Conservation (phyloP, 2,329 filamentous ascomycete genomes). For the Ceratocystiopsis sp. region DNA sequence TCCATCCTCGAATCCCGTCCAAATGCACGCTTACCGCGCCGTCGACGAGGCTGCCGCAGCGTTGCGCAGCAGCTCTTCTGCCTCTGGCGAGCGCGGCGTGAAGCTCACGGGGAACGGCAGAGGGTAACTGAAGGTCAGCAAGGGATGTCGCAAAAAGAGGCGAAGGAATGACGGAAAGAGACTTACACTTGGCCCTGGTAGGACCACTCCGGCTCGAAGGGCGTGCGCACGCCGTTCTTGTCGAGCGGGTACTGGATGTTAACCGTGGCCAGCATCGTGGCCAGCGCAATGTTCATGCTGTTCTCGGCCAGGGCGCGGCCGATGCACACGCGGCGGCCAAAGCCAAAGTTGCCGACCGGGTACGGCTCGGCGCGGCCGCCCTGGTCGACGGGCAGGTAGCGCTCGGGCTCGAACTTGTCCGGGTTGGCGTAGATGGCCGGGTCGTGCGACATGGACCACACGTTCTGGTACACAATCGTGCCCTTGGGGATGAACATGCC, state of each 20-base stretch:
- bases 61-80: too few species aligned
- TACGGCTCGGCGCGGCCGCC: constrained; percentile 30
- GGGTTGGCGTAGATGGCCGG: constrained; percentile 22
- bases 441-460: constrained; percentile 27
- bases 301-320: constrained; percentile 36
- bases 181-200: too few species aligned
- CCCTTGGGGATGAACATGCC: constrained; percentile 41
- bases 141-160: too few species aligned
- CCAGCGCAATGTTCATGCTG: constrained; percentile 27
- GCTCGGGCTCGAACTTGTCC: constrained; percentile 25
- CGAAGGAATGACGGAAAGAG: too few species aligned
- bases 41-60: too few species aligned
- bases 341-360: constrained; percentile 28
- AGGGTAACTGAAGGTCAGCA: too few species aligned
- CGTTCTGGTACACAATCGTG: constrained; percentile 24
- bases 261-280: constrained; percentile 31
- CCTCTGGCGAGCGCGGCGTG: too few species aligned
- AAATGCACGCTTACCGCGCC: too few species aligned
- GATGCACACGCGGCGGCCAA: constrained; percentile 38
- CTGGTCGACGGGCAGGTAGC: constrained; percentile 17
- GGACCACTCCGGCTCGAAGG: background rate
- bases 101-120: too few species aligned
- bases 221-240: background rate
- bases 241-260: constrained; percentile 8
- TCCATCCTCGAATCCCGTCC: too few species aligned